These are phyloP conservation scores for Pleurotus salmoneostramineus DNA, from an alignment of 768 basidiomycete species.

Conservation along the genomic window DNA sequence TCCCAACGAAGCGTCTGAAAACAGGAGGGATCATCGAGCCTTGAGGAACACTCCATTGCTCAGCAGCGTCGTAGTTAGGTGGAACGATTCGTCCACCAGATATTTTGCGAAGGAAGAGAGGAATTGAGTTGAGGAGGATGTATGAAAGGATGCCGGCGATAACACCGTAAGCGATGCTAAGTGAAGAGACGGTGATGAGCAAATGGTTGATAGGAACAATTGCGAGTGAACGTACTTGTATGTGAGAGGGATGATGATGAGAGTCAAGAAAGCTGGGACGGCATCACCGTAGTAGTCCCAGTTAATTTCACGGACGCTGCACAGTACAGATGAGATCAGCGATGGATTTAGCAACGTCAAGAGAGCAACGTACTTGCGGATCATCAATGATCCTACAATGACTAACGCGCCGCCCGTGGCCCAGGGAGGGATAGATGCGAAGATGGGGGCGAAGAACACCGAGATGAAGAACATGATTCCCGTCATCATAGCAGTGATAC, in stretches of 20 bases:
- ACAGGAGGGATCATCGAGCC: constrained; percentile 56
- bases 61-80: constrained; percentile 57
- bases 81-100: constrained; percentile 61
- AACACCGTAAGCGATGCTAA: constrained; percentile 87
- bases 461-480: constrained; percentile 79
- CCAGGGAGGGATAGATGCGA: constrained; percentile 84
- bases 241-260: constrained; percentile 75
- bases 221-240: constrained; percentile 55
- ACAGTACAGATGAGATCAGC: neutral
- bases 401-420: constrained; percentile 84
- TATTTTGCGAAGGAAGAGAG: constrained; percentile 51
- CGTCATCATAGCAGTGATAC: constrained; percentile 70
- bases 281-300: constrained; percentile 87
- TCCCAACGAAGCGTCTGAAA: neutral
- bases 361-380: constrained; percentile 56
- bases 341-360: neutral
- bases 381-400: constrained; percentile 88
- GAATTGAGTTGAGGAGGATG: constrained; percentile 67
- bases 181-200: constrained; percentile 1
- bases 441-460: constrained; percentile 86
- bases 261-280: constrained; percentile 81
- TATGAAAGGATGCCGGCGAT: constrained; percentile 76
- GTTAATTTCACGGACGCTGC: constrained; percentile 77
- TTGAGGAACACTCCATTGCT: constrained; percentile 69
- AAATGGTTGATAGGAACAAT: constrained; percentile 1